Conservation (phyloP, 495 filamentous ascomycete species). For the Xylaria sp. region DNA sequence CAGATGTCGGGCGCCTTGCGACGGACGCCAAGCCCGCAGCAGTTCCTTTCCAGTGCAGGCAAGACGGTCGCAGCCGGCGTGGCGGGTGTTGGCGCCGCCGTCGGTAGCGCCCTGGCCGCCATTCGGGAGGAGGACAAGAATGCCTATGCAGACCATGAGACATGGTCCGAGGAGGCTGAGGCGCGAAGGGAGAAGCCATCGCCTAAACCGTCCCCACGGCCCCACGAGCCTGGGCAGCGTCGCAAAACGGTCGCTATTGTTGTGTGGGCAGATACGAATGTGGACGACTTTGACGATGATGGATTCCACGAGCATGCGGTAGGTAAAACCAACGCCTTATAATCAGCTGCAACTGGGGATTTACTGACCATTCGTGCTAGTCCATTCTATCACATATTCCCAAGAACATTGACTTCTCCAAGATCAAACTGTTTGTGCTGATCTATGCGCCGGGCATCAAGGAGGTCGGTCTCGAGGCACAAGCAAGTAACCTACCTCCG, state of each 20-base stretch:
- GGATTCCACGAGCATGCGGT: conserved; percentile 80
- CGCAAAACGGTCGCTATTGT: conserved; percentile 85
- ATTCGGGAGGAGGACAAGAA: conserved; percentile 84
- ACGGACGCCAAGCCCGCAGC: conserved; percentile 87
- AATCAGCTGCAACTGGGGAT: neutral
- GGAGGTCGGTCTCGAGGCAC: conserved; percentile 60
- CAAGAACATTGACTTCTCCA: conserved; percentile 69
- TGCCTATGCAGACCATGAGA: conserved; percentile 80
- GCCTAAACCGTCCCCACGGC: conserved; percentile 29
- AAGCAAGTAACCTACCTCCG: conserved; percentile 55
- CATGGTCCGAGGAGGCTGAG: conserved; percentile 84
- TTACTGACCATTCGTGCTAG: conserved; percentile 52
- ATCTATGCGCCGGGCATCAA: conserved; percentile 86
- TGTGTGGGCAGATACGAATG: conserved; percentile 73
- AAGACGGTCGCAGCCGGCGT: conserved; percentile 78
- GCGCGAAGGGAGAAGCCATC: conserved; percentile 48
- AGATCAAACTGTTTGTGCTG: conserved; percentile 78
- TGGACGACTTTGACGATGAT: conserved; percentile 65
- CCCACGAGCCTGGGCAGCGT: conserved; percentile 48
- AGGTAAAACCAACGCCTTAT: conserved; percentile 44
- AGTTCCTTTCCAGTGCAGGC: conserved; percentile 80
- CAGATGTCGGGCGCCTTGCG: conserved; percentile 84
- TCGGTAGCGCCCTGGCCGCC: conserved; percentile 79
- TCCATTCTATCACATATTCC: conserved; percentile 91
- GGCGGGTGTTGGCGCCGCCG: conserved; percentile 80